A percentile compares a stretch with the other conserved stretches of the same genome.
Evolutionary conservation across 345 rosid genomes (phyloP).

Genomic region (Eucalyptus cloeziana): DNA sequence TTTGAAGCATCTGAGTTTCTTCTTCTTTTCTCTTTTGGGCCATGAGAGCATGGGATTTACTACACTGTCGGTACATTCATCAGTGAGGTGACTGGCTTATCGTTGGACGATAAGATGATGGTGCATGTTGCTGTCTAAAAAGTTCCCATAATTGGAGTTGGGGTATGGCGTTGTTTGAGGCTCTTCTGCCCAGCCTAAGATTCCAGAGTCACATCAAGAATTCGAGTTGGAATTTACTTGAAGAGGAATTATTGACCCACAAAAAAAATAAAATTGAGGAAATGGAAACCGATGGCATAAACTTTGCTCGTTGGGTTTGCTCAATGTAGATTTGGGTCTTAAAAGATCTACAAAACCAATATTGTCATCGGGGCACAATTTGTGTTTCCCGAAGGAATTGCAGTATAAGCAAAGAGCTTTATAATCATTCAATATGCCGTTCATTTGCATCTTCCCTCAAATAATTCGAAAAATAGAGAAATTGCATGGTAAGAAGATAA

Average conservation of each 20-base stretch:
- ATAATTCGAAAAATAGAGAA: not conserved
- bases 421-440: not conserved
- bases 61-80: not conserved
- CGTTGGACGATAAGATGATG: not conserved
- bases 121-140: not conserved
- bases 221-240: not conserved
- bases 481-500: not conserved
- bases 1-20: not conserved
- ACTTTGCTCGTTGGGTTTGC: no score
- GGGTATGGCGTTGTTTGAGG: not conserved
- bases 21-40: not conserved
- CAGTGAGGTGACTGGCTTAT: not conserved
- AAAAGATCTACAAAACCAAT: not conserved
- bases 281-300: not conserved
- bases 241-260: accelerated
- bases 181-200: not conserved
- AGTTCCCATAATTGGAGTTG: not conserved
- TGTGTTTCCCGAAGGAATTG: not conserved
- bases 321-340: not conserved
- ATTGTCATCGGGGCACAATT: accelerated
- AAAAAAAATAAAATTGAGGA: not conserved
- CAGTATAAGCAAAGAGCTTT: not conserved
- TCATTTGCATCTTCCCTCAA: not conserved
- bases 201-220: not conserved
- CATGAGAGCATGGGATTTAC: not conserved